phyloP scores from a whole-genome alignment of 2,329 filamentous ascomycete species.

The Talaromyces sp. region DNA sequence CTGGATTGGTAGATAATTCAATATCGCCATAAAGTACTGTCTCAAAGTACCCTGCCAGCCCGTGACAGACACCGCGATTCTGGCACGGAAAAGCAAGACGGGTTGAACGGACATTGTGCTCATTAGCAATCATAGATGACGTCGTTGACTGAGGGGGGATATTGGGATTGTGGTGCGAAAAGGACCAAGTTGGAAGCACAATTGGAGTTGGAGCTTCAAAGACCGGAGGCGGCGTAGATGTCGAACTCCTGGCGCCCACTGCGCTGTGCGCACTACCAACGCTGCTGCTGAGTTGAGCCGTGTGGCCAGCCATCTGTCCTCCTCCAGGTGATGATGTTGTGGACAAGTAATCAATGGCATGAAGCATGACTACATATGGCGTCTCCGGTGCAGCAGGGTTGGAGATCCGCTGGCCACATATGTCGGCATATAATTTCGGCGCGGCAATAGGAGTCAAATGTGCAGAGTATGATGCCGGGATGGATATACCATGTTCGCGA shows the following conservation, averaged over 20 bases:
- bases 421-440: conserved; percentile 77
- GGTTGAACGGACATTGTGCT: conserved; percentile 82
- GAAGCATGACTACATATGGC: conserved; percentile 90
- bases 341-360: conserved; percentile 80
- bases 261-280: conserved; percentile 18
- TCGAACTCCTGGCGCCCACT: conserved; percentile 20
- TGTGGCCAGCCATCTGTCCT: conserved; percentile 30
- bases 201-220: conserved; percentile 34
- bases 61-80: conserved; percentile 79
- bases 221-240: conserved; percentile 24
- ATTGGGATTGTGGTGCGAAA: conserved; percentile 39
- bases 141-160: conserved; percentile 29
- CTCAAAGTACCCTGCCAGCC: conserved; percentile 92
- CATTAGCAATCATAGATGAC: conserved; percentile 62
- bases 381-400: conserved; percentile 77
- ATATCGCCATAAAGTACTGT: conserved; percentile 82
- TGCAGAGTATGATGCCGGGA: conserved; percentile 87
- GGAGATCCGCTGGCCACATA: conserved; percentile 56
- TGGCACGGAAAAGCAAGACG: conserved; percentile 72
- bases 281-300: conserved; percentile 14
- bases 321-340: conserved; percentile 42
- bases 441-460: conserved; percentile 89
- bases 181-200: conserved; percentile 42
- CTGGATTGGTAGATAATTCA: conserved; percentile 87
- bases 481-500: conserved; percentile 78